phyloP scores from a whole-genome alignment of 1,139 yeast genomes.

The Saccharomyces pastorianus region DNA sequence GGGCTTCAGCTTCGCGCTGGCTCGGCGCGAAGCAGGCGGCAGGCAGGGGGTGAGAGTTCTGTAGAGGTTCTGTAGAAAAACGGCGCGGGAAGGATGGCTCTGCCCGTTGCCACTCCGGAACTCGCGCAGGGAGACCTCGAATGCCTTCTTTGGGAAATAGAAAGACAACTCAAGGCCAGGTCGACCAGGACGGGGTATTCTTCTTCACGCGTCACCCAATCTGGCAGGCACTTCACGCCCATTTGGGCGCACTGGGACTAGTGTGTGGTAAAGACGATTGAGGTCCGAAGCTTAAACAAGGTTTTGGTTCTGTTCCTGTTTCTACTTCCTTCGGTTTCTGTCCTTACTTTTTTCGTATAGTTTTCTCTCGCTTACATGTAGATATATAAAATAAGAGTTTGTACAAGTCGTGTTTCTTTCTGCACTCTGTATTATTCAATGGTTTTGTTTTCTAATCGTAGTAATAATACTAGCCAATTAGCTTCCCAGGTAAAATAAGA shows the following conservation, averaged over 20 bases:
- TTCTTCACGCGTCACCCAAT: constrained; percentile 1
- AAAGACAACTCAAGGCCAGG: background rate
- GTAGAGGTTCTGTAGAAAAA: background rate
- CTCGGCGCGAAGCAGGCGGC: no score
- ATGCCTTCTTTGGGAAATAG: background rate
- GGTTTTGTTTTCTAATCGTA: no score
- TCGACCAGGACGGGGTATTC: background rate
- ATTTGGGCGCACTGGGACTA: background rate
- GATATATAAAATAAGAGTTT: background rate
- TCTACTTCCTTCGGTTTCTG: background rate
- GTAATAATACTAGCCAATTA: background rate
- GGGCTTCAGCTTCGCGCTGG: no score
- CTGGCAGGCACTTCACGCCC: background rate
- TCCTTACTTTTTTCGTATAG: background rate
- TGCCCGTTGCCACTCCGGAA: background rate
- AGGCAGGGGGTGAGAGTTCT: background rate
- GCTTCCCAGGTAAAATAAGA: background rate
- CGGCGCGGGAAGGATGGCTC: background rate
- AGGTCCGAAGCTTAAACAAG: background rate
- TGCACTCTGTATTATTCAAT: no score
- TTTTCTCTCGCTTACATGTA: background rate
- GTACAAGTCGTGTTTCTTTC: no score
- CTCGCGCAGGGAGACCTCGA: background rate
- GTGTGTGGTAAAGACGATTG: background rate
- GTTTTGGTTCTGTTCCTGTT: background rate